A percentile compares a stretch with the other conserved stretches of the same genome.
These are phyloP conservation scores for Sphaerulina vaccinii DNA, from an alignment of 2,329 filamentous ascomycete genomes.

Conservation along the genomic window DNA sequence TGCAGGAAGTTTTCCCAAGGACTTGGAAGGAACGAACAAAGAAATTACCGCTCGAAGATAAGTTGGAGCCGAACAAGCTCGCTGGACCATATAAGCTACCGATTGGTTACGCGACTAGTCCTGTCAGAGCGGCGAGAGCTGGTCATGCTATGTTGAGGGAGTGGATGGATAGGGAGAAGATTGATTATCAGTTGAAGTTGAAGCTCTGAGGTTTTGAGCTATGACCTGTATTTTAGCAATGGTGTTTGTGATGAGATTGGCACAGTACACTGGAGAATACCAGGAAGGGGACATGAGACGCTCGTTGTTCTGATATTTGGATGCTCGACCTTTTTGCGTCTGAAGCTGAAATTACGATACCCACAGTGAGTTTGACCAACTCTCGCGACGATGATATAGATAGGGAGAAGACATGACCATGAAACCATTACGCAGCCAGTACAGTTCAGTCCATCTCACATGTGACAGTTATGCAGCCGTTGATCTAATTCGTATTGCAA, in stretches of 20 bases:
- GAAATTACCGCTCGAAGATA: slow-evolving; percentile 30
- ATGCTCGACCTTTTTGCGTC: too few relatives aligned
- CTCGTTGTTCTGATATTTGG: too few relatives aligned
- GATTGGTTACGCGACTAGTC: slow-evolving; percentile 41
- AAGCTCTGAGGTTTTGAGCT: slow-evolving; percentile 23
- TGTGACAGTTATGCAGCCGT: too few relatives aligned
- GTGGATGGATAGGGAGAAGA: slow-evolving; percentile 37
- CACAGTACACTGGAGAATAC: neutral
- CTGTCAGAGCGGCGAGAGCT: slow-evolving; percentile 47
- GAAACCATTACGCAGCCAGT: too few relatives aligned
- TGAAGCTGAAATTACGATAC: too few relatives aligned
- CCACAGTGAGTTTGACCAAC: too few relatives aligned
- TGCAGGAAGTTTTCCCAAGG: slow-evolving; percentile 40
- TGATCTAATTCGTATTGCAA: too few relatives aligned
- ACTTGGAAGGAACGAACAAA: slow-evolving; percentile 39
- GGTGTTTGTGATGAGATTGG: neutral
- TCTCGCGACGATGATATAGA: too few relatives aligned
- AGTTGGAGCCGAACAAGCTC: slow-evolving; percentile 35
- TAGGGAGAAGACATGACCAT: too few relatives aligned
- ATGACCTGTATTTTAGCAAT: neutral
- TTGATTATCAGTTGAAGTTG: slow-evolving; percentile 30
- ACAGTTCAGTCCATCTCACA: too few relatives aligned
- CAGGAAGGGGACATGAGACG: too few relatives aligned
- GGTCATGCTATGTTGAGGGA: slow-evolving; percentile 44
- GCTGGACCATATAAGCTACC: slow-evolving; percentile 44